A percentile compares a stretch with the other conserved stretches of the same genome.
These are phyloP conservation scores for Anisodus tanguticus DNA, from an alignment of 257 asterid species.

Conservation along the genomic window DNA sequence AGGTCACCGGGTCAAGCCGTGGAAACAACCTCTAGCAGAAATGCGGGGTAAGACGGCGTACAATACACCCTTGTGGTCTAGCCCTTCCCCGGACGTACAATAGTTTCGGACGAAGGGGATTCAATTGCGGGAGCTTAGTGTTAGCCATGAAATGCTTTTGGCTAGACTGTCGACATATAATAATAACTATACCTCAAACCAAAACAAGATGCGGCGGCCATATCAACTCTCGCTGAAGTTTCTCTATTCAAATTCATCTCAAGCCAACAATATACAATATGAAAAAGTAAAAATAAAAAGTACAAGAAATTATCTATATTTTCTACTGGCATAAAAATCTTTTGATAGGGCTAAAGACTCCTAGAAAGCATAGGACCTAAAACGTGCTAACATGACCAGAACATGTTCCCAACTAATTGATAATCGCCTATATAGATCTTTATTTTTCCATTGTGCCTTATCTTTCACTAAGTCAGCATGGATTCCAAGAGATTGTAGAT, in stretches of 20 bases:
- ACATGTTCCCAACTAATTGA: background rate
- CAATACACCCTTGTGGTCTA: no score
- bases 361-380: background rate
- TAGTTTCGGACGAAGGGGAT: no score
- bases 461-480: background rate
- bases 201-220: background rate
- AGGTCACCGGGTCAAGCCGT: no score
- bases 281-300: background rate
- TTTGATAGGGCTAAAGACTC: background rate
- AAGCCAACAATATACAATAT: background rate
- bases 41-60: no score
- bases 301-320: background rate
- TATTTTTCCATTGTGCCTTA: background rate
- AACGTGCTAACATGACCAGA: background rate
- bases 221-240: background rate
- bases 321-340: background rate
- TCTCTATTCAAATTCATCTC: background rate
- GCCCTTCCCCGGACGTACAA: no score
- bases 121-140: no score
- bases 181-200: background rate
- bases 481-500: background rate
- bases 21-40: no score
- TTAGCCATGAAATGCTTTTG: no score
- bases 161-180: no score
- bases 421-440: background rate